Conservation (phyloP, 2,329 filamentous ascomycete genomes). For the Talaromyces sp. region DNA sequence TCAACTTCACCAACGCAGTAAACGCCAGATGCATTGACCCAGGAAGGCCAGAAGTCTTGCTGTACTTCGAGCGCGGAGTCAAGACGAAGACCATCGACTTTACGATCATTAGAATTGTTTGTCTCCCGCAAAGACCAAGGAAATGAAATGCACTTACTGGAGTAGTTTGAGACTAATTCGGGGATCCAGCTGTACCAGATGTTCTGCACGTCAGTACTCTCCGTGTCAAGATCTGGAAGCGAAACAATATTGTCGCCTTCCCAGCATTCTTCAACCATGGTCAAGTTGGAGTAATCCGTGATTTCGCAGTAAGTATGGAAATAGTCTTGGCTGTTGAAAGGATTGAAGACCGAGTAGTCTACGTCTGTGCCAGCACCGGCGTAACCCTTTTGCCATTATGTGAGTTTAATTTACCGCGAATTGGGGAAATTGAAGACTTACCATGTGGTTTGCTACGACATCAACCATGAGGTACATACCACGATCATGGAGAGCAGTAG, state of each 20-base stretch:
- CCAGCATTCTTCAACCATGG: slow-evolving; percentile 50
- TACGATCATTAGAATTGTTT: background rate
- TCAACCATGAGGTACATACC: slow-evolving; percentile 63
- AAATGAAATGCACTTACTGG: slow-evolving; percentile 55
- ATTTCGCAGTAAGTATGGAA: slow-evolving; percentile 60
- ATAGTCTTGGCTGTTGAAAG: slow-evolving; percentile 56
- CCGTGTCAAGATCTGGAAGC: slow-evolving; percentile 62
- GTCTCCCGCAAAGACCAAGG: background rate
- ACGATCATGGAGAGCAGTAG: slow-evolving; percentile 53
- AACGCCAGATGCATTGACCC: slow-evolving; percentile 41
- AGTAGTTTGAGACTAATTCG: slow-evolving; percentile 57
- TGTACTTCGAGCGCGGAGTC: slow-evolving; percentile 52
- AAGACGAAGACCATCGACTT: slow-evolving; percentile 51
- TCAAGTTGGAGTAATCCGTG: slow-evolving; percentile 51
- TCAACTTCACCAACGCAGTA: slow-evolving; percentile 51
- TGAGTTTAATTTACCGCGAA: background rate
- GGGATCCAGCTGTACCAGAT: slow-evolving; percentile 59
- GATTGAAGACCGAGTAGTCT: slow-evolving; percentile 52
- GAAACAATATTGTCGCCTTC: slow-evolving; percentile 52
- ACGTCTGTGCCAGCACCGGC: slow-evolving; percentile 46
- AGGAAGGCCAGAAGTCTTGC: slow-evolving; percentile 43
- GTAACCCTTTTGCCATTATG: slow-evolving; percentile 33
- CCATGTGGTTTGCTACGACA: slow-evolving; percentile 57
- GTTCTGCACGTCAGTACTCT: slow-evolving; percentile 46
- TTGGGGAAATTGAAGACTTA: background rate